Conservation (phyloP, 345 rosid genomes). For the Barbarea vulgaris region DNA sequence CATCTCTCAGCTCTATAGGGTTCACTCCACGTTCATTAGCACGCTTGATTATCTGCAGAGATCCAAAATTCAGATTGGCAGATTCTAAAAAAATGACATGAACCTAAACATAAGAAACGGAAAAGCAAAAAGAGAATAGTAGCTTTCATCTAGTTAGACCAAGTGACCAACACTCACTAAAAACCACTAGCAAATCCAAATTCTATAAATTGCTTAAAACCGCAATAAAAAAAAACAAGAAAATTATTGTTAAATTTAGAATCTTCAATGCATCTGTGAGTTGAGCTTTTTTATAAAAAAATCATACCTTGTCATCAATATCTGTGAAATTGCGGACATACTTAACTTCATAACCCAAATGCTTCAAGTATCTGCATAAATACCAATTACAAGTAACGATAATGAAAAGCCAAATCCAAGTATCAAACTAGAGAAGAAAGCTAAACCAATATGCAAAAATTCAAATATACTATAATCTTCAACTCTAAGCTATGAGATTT, state of each 20-base stretch:
- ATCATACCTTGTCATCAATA: conserved; percentile 85
- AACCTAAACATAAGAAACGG: neutral
- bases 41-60: conserved; percentile 67
- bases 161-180: neutral
- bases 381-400: neutral
- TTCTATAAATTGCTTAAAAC: neutral
- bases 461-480: neutral
- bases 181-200: neutral
- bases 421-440: neutral
- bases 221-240: neutral
- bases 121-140: neutral
- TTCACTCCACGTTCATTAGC: conserved; percentile 65
- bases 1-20: conserved; percentile 60
- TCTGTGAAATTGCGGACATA: conserved; percentile 89
- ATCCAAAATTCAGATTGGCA: neutral
- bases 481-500: neutral
- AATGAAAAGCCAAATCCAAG: neutral
- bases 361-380: conserved; percentile 62
- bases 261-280: neutral
- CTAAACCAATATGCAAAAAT: neutral
- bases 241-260: neutral
- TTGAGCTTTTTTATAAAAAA: neutral
- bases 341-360: conserved; percentile 73
- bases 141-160: neutral
- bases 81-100: neutral